Percentiles rank a stretch among this genome's conserved stretches.
These are phyloP conservation scores for Verticillium tricorpus DNA, from an alignment of 2,329 filamentous ascomycete genomes.

Conservation along the genomic window DNA sequence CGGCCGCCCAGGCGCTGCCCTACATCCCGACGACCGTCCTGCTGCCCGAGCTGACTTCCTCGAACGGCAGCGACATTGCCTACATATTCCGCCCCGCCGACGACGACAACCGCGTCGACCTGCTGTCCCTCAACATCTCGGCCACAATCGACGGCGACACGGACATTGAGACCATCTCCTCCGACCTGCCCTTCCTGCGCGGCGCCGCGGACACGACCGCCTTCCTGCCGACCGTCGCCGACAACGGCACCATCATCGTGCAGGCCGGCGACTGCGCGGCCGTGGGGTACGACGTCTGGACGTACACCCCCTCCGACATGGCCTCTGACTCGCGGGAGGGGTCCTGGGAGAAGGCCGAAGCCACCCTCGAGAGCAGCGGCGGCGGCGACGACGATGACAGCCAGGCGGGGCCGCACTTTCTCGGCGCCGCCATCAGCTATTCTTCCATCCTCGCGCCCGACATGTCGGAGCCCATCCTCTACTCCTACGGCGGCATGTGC, in stretches of 20 bases:
- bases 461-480: slow-evolving; percentile 53
- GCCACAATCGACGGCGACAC: slow-evolving; percentile 44
- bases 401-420: slow-evolving; percentile 39
- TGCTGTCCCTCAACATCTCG: slow-evolving; percentile 65
- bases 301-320: slow-evolving; percentile 46
- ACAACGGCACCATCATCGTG: slow-evolving; percentile 66
- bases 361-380: slow-evolving; percentile 10
- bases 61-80: slow-evolving; percentile 42
- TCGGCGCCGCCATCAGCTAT: slow-evolving; percentile 60
- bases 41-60: slow-evolving; percentile 43
- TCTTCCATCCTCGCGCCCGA: slow-evolving; percentile 53
- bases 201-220: slow-evolving; percentile 42
- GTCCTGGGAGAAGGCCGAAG: slow-evolving; percentile 35
- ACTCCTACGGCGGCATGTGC: slow-evolving; percentile 90
- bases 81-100: slow-evolving; percentile 65
- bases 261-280: slow-evolving; percentile 69
- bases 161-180: slow-evolving; percentile 45
- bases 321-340: slow-evolving; percentile 30
- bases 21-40: slow-evolving; percentile 76
- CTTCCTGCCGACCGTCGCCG: slow-evolving; percentile 64
- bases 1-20: slow-evolving; percentile 51
- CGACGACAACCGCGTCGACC: slow-evolving; percentile 36
- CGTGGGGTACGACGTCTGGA: slow-evolving; percentile 60
- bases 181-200: slow-evolving; percentile 58
- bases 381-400: slow-evolving; percentile 14